Conservation (phyloP, 441 rosid species). For the Kokia cookei region DNA sequence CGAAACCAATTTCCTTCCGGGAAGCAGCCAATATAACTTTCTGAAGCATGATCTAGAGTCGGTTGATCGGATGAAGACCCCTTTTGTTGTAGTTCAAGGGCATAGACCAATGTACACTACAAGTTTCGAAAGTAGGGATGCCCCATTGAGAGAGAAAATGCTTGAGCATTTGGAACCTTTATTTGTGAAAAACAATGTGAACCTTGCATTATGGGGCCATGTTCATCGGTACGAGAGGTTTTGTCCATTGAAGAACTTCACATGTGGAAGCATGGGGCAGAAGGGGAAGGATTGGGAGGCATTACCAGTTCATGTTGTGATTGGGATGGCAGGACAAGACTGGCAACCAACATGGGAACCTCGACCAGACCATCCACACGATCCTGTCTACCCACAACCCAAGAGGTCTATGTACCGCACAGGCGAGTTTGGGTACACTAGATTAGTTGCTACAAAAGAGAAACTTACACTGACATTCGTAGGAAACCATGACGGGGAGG, state of each 20-base stretch:
- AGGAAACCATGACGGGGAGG: constrained; percentile 83
- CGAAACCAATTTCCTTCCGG: constrained; percentile 74
- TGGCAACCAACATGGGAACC: constrained; percentile 88
- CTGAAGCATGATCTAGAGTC: constrained; percentile 69
- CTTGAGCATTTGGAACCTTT: constrained; percentile 79
- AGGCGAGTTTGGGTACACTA: constrained; percentile 87
- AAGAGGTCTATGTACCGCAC: constrained; percentile 66
- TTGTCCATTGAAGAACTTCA: constrained; percentile 75
- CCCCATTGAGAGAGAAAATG: constrained; percentile 51
- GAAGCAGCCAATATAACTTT: constrained; percentile 68
- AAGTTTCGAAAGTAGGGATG: constrained; percentile 51
- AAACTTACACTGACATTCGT: constrained; percentile 64
- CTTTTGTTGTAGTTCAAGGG: constrained; percentile 77
- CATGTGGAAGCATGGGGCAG: constrained; percentile 41
- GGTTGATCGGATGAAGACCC: constrained; percentile 68
- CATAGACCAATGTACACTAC: constrained; percentile 97
- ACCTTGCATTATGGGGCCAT: constrained; percentile 93
- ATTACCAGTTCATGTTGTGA: constrained; percentile 75
- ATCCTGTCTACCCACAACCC: constrained; percentile 78
- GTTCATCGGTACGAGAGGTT: constrained; percentile 89
- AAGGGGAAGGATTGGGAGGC: constrained; percentile 43
- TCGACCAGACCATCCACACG: constrained; percentile 53
- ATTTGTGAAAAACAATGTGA: constrained; percentile 61
- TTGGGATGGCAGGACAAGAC: constrained; percentile 94
- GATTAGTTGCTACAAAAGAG: constrained; percentile 71